Percentiles rank a stretch among this genome's conserved stretches.
phyloP scores from a whole-genome alignment of 108 stramenopile species.

The Discostella pseudostelligera region DNA sequence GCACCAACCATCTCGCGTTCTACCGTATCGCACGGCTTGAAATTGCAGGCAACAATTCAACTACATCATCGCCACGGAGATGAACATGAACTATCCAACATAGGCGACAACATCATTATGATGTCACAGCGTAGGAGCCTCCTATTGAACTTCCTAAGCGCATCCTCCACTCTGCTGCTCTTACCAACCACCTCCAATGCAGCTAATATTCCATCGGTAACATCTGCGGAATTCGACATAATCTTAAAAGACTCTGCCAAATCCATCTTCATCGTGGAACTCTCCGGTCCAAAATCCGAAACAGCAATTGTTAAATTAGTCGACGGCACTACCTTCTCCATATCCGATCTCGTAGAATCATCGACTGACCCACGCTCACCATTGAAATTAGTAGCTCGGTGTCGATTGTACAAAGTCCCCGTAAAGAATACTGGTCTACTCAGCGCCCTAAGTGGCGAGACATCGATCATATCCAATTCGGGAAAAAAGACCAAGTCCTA shows the following conservation, averaged over 20 bases:
- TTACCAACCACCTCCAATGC: background rate
- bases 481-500: conserved; percentile 73
- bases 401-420: conserved; percentile 66
- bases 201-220: conserved; percentile 62
- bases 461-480: conserved; percentile 23
- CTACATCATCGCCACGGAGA: background rate
- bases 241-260: conserved; percentile 65
- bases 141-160: conserved; percentile 6
- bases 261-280: conserved; percentile 67
- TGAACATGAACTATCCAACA: background rate
- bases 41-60: background rate
- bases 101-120: background rate
- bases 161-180: background rate
- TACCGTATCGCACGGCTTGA: background rate
- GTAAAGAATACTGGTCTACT: conserved; percentile 62
- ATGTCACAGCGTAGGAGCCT: background rate
- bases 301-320: conserved; percentile 66
- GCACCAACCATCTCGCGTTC: background rate
- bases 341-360: conserved; percentile 76
- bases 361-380: conserved; percentile 74
- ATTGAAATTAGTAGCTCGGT: conserved; percentile 66
- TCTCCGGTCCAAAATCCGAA: conserved; percentile 71
- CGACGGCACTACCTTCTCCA: conserved; percentile 75
- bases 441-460: conserved; percentile 40
- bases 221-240: conserved; percentile 67